Conservation (phyloP, 257 asterid species). For the Verbena officinalis region DNA sequence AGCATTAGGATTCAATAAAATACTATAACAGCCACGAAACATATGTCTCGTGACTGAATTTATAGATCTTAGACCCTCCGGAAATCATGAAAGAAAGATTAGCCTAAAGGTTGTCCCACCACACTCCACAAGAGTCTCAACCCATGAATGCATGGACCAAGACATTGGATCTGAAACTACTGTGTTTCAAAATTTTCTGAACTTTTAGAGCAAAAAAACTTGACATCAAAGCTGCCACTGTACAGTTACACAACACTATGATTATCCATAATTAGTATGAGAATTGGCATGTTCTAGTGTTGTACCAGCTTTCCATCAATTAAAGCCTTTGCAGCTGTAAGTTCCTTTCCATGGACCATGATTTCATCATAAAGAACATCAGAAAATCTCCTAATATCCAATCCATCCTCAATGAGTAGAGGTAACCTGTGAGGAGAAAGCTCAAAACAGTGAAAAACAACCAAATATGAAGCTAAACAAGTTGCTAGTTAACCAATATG, state of each 20-base stretch:
- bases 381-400: slow-evolving; percentile 47
- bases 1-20: neutral
- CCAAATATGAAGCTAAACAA: slow-evolving; percentile 11
- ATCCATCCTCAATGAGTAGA: slow-evolving; percentile 47
- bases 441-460: slow-evolving; percentile 21
- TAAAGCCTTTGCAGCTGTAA: slow-evolving; percentile 66
- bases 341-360: slow-evolving; percentile 72
- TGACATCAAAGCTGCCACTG: slow-evolving; percentile 16
- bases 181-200: neutral
- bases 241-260: neutral
- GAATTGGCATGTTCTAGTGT: slow-evolving; percentile 23
- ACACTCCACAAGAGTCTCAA: slow-evolving; percentile 8
- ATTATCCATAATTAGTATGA: slow-evolving; percentile 14
- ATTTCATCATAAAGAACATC: slow-evolving; percentile 71
- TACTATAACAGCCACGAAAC: slow-evolving; percentile 4
- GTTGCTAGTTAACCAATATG: slow-evolving; percentile 20
- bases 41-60: slow-evolving; percentile 1
- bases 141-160: slow-evolving; percentile 4
- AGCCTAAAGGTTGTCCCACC: slow-evolving; percentile 11
- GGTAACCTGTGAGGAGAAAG: slow-evolving; percentile 62
- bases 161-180: slow-evolving; percentile 10
- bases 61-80: neutral
- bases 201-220: slow-evolving; percentile 14
- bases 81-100: slow-evolving; percentile 23
- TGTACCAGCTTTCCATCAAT: slow-evolving; percentile 81